Evolutionary conservation across 352 stramenopile species (phyloP).

Genomic region (Elongisporangium undulatum): DNA sequence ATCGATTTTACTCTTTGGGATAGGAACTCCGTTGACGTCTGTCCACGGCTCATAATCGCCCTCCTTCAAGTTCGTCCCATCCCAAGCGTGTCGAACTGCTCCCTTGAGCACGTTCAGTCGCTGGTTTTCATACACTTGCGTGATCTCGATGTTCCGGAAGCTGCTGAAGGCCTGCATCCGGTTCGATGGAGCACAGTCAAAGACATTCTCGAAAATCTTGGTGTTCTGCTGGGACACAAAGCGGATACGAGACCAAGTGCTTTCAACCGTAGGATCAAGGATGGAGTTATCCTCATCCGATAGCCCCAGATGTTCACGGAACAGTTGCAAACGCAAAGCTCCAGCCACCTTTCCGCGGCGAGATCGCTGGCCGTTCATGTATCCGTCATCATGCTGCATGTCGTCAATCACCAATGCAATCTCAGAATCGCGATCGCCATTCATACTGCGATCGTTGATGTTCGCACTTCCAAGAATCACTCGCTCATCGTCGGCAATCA

Average conservation of each 20-base stretch:
- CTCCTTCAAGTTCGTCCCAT: slow-evolving; percentile 71
- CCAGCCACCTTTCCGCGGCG: slow-evolving; percentile 55
- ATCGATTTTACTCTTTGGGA: slow-evolving; percentile 71
- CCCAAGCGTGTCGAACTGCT: slow-evolving; percentile 58
- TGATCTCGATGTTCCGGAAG: slow-evolving; percentile 77
- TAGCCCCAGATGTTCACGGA: slow-evolving; percentile 77
- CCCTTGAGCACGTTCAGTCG: slow-evolving; percentile 75
- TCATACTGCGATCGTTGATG: slow-evolving; percentile 95
- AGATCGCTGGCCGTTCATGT: slow-evolving; percentile 73
- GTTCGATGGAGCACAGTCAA: slow-evolving; percentile 82
- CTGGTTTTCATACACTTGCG: slow-evolving; percentile 87
- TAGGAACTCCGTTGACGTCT: slow-evolving; percentile 80
- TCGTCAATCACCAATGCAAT: slow-evolving; percentile 85
- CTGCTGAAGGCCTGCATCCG: slow-evolving; percentile 68
- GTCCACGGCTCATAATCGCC: slow-evolving; percentile 84
- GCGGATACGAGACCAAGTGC: slow-evolving; percentile 63
- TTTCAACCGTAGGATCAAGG: slow-evolving; percentile 51
- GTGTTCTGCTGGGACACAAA: slow-evolving; percentile 57
- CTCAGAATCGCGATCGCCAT: slow-evolving; percentile 87
- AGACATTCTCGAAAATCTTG: slow-evolving; percentile 77
- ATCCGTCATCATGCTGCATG: slow-evolving; percentile 68
- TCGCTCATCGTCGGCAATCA: slow-evolving; percentile 89
- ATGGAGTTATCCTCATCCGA: slow-evolving; percentile 49
- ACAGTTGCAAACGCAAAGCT: slow-evolving; percentile 71
- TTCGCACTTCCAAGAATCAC: slow-evolving; percentile 93